Evolutionary conservation across 2,329 filamentous ascomycete species (phyloP).

Genomic region (Fusarium odoratissimum): DNA sequence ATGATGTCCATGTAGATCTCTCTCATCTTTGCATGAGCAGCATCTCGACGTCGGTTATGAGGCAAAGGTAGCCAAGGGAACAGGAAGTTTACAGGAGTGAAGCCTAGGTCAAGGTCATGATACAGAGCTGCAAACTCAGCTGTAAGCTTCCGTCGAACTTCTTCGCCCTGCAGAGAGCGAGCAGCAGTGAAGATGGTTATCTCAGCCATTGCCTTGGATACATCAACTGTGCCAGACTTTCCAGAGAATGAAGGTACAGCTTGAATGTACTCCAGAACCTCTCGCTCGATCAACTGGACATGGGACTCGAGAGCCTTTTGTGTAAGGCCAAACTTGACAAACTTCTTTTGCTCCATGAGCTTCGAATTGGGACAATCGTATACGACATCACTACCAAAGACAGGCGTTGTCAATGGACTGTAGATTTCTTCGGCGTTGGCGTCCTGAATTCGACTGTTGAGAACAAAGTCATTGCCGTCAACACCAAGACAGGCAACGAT

Average conservation of each 20-base stretch:
- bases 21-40: constrained; percentile 76
- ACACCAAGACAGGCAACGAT: constrained; percentile 63
- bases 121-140: constrained; percentile 79
- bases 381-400: constrained; percentile 82
- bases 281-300: constrained; percentile 77
- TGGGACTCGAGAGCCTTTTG: constrained; percentile 72
- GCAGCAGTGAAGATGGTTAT: constrained; percentile 86
- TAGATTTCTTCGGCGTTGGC: constrained; percentile 68
- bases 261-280: constrained; percentile 75
- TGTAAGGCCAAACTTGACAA: constrained; percentile 78
- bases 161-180: constrained; percentile 78
- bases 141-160: constrained; percentile 78
- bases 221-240: constrained; percentile 69
- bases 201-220: constrained; percentile 76
- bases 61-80: constrained; percentile 83
- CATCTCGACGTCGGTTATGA: constrained; percentile 78
- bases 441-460: constrained; percentile 65
- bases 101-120: constrained; percentile 81
- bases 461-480: constrained; percentile 66
- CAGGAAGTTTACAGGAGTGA: constrained; percentile 85
- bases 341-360: constrained; percentile 91
- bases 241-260: constrained; percentile 67
- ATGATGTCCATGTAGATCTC: constrained; percentile 79
- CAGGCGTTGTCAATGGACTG: constrained; percentile 61
- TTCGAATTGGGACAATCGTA: constrained; percentile 88